phyloP scores from a whole-genome alignment of 75 land plant species.

The Cryptomeria japonica region DNA sequence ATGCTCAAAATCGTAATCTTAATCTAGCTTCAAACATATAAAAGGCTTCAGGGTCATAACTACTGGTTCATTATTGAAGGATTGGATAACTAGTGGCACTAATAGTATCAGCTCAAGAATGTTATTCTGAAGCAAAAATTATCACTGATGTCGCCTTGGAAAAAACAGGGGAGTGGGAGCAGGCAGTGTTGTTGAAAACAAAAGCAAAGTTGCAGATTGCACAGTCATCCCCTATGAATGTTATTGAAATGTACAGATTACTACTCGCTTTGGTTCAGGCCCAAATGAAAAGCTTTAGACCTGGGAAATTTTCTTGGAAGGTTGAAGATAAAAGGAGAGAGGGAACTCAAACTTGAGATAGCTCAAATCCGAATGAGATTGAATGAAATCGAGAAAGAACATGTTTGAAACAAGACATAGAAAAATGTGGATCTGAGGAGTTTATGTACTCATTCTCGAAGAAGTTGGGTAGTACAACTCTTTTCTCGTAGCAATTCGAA shows the following conservation, averaged over 20 bases:
- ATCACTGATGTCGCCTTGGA: conserved; percentile 85
- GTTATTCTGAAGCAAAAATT: conserved; percentile 75
- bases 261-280: conserved; percentile 87
- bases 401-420: no score
- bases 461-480: no score
- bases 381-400: no score
- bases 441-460: no score
- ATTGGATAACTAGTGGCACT: conserved; percentile 84
- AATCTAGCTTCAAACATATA: conserved; percentile 64
- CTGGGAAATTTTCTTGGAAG: conserved; percentile 28
- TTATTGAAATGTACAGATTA: conserved; percentile 69
- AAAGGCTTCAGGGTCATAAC: conserved; percentile 72
- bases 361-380: no score
- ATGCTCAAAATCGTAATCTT: conserved; percentile 75
- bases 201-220: conserved; percentile 81
- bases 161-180: conserved; percentile 90
- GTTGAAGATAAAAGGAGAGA: background rate
- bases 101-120: conserved; percentile 77
- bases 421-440: no score
- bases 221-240: conserved; percentile 57
- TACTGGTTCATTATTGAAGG: conserved; percentile 75
- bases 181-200: conserved; percentile 73
- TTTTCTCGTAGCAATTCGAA: no score
- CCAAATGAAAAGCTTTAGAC: conserved; percentile 71
- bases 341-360: no score